Percentiles rank a stretch among this genome's conserved stretches.
Conservation (phyloP, 768 basidiomycete species). For the Gymnopilus dilepis region DNA sequence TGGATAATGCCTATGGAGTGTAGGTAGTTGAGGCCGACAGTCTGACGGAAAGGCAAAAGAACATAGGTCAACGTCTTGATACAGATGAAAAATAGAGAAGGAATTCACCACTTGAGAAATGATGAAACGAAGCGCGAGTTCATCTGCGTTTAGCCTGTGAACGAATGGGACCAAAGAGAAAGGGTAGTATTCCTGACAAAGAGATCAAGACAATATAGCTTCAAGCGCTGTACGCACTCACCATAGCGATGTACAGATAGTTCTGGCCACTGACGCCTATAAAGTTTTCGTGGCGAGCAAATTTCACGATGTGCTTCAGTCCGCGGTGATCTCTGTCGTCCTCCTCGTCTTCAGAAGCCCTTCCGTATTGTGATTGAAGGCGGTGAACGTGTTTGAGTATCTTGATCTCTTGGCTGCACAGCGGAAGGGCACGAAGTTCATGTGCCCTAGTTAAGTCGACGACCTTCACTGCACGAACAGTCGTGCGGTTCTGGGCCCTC, state of each 20-base stretch:
- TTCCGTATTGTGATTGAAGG: neutral
- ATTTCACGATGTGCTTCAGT: neutral
- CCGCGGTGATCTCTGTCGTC: neutral
- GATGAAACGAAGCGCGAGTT: neutral
- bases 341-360: neutral
- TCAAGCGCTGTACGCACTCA: neutral
- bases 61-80: neutral
- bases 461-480: neutral
- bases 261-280: neutral
- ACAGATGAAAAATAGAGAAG: neutral
- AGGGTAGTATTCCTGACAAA: neutral
- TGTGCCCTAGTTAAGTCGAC: neutral
- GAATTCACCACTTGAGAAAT: neutral
- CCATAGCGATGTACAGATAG: neutral
- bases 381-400: neutral
- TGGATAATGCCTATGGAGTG: slow-evolving; percentile 25
- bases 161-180: neutral
- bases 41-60: neutral
- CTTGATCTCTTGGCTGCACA: neutral
- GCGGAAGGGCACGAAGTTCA: neutral
- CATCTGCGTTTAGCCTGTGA: neutral
- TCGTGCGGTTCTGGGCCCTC: too few species aligned
- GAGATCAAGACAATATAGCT: neutral
- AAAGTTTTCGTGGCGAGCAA: neutral
- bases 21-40: slow-evolving; percentile 17